Base-by-base conservation (phyloP, 2,329 filamentous ascomycete species). In the Dactylellina parvicollis region DNA sequence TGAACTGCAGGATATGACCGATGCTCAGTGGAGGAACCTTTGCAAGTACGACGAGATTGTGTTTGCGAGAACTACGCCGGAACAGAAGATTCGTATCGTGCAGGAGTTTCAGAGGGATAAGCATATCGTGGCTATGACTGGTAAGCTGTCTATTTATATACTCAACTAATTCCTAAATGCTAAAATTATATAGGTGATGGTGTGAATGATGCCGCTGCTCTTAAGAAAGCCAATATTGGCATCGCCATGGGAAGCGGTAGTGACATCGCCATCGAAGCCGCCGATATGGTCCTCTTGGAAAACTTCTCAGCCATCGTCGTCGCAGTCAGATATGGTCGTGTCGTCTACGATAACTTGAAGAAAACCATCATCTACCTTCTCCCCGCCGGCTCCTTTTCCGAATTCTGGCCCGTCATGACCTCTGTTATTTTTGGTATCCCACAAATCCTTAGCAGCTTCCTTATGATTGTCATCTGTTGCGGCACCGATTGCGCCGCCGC, bases 1-100 rank as follows among this genome's bases (percentile, higher is more conserved):
- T 0, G 88, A 93, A 66, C 82, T 93, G 22, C 85, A 88, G 54
- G 83, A 83, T 0, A 83, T 92, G 2, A 89, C 87, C 65, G 86
- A 89, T 8, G 78, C 85, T 36, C 89, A 92, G 79, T 93, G 90
- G 90, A 84, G 88, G 67, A 83, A 84, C 30, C 83, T 93, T 0
- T 84, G 84, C 28, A 78, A 81, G 7, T 92, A 92, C 76, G 83
- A 87, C 24, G 90, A 92, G 77, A 89, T 92, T 36, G 88, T 92
- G 10, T 92, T 92, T 78, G 88, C 90, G 0, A 84, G 89, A 10
- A 92, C 90, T 0, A 92, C 90, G 0, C 90, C 90, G 0, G 90
- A 92, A 77, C 90, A 92, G 78, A 93, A 93, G 79, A 85, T 92
- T 4, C 87, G 89, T 32, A 92, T 92, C 73, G 90, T 93, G n/a